A percentile compares a stretch with the other conserved stretches of the same genome.
Conservation (phyloP, 495 filamentous ascomycete species). For the Lentithecium fluviatile region DNA sequence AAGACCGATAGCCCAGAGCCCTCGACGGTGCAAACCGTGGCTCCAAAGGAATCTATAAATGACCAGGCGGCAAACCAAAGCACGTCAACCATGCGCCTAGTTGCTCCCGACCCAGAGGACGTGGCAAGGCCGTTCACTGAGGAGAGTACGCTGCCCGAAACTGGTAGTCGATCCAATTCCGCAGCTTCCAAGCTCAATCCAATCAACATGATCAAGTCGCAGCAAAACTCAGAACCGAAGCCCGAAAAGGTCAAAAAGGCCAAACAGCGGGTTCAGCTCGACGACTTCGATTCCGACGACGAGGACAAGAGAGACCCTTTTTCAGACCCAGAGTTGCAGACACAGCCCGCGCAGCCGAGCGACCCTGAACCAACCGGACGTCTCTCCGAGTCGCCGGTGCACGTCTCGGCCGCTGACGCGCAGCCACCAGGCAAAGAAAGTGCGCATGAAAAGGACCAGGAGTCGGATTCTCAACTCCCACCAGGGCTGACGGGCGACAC, state of each 20-base stretch:
- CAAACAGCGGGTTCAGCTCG: constrained; percentile 47
- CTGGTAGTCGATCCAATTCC: constrained; percentile 34
- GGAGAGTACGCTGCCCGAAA: constrained; percentile 21
- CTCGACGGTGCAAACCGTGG: constrained; percentile 1
- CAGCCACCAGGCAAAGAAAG: constrained; percentile 27
- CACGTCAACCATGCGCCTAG: constrained; percentile 58
- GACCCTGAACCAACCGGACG: constrained; percentile 46
- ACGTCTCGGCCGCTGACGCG: constrained; percentile 54
- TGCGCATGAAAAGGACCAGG: constrained; percentile 21
- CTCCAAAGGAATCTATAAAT: constrained; percentile 13
- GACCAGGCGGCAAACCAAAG: constrained; percentile 22
- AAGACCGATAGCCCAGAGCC: constrained; percentile 38
- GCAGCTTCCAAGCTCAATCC: constrained; percentile 40
- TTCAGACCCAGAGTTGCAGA: constrained; percentile 35
- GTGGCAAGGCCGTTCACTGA: background rate
- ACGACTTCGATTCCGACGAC: constrained; percentile 50
- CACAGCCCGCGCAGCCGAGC: constrained; percentile 28
- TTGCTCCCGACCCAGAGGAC: constrained; percentile 52
- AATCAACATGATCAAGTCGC: constrained; percentile 31
- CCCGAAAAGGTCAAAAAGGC: constrained; percentile 51
- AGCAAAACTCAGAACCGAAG: constrained; percentile 18
- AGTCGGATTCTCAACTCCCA: constrained; percentile 34
- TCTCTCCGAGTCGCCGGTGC: constrained; percentile 74
- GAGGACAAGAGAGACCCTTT: constrained; percentile 44
- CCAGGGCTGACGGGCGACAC: constrained; percentile 31